Base-by-base conservation (phyloP, 306 rosid genomes). In the Myrica gale region DNA sequence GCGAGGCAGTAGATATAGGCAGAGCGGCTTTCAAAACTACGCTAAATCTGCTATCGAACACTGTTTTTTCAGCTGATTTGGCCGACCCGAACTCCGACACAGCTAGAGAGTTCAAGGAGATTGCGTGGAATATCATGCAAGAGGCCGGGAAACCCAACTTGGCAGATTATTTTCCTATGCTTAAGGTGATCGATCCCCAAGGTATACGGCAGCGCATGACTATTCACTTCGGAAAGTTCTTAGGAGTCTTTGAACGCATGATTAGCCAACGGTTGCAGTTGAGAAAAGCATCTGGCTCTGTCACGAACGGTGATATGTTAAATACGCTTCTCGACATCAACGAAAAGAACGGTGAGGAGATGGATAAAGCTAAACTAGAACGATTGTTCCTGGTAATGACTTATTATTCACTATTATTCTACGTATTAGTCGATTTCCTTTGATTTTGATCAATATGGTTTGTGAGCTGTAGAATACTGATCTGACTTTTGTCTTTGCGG, bases 301-400 rank as follows among this genome's bases (percentile, higher is more conserved):
- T 48, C 8, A 52, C 23, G 7, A 57, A 76, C 5, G 39, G 51
- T 11, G 89, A 84, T 42, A 80, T 84, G 69, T 69, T 88, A 42
- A 87, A 88, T 19, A 68, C 71, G 6, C 88, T 88, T 32, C 82
- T 88, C 39, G 63, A 79, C 45, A 76, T 83, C 15, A 43, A 74
- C 9, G 81, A 81, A n/a, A 74, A 74, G 45, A 68, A 81, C 55
- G 75, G 74, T 52, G 73, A 72, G 6, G 85, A 78, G 39, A 75
- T 85, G 84, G 78, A 81, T 72, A 51, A 7, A 58, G 3, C 10
- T 8, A 78, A 60, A 37, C 69, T 85, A 0, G 41, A 62, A 15
- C 88, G 79, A 65, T 58, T 83, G 7, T 52, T 80, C 4, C 69
- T 88, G 58, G 89, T 88, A 70, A 55, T 4, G 58, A 16, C 17